Base-by-base conservation (phyloP, 2,329 filamentous ascomycete genomes). In the Zasmidium angulare region DNA sequence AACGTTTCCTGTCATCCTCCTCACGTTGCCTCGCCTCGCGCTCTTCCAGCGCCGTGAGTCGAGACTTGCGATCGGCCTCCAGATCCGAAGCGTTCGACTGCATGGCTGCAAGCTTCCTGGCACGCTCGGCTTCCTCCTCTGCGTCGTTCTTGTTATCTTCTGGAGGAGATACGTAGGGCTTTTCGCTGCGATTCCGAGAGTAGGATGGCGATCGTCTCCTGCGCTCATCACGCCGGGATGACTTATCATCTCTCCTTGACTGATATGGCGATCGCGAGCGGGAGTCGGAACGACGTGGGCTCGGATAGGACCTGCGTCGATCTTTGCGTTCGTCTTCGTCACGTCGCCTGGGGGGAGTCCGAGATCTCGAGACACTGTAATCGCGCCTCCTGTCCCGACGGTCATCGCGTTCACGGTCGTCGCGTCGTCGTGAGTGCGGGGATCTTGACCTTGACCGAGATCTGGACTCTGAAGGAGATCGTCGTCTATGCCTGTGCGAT, bases 21-120 rank as follows among this genome's bases (percentile, higher is more conserved):
- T 90, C 86, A 12, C 82, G 81, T 48, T 86, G 83, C 19, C 78
- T 78, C 51, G 83, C 81, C 66, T 96, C 91, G 61, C 81, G 81
- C 63, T 85, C 84, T 22, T 85, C 86, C 19, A 93, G 77, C 1
- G 85, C 85, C 0, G 85, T 84, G 10, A 96, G 78, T 22, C 91
- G 84, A 60, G 83, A 81, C 64, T 84, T 84, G 29, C 91, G 86
- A 66, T 89, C 86, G n/a, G 79, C 71, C 67, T 93, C 89, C 50
- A 96, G 78, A 11, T 88, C 84, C 1, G 81, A 82, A 46, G 75
- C 76, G 56, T 76, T 74, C 19, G 68, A 70, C 51, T 76, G 74
- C 76, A 78, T 78, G 11, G 70, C 74, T 3, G 75, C 75, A 10
- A 77, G 63, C 57, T 73, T 76, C 36, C 66, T 70, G 11, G 70